Evolutionary conservation across 257 asterid genomes (phyloP), one percentile per base, ranked within the genome.

Genomic region (Capsicum chinense): DNA sequence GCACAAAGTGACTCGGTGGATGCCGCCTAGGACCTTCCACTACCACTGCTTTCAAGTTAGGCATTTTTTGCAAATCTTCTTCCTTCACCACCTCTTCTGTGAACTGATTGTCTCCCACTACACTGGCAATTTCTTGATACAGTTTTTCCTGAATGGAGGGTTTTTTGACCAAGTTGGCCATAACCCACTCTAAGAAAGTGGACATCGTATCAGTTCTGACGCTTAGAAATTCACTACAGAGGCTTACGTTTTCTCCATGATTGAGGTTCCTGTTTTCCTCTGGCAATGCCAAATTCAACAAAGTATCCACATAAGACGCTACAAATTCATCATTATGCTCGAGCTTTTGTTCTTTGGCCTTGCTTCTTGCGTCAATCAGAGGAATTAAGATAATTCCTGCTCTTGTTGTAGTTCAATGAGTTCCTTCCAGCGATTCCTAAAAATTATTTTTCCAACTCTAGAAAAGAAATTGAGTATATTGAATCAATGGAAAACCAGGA

Each of bases 391-490:
- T 63, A 63, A 0, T 63, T 10, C 70, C 26, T 21, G 67, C 35
- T 60, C 67, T n/a, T 3, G 39, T 21, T 16, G 37, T 63, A 63
- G 37, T 4, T 63, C 9, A 63, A 9, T 11, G 7, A 21, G 16
- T 63, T 63, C 70, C 70, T 63, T 63, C 70, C 70, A 63, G 8
- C 70, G 42, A 63, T 63, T 63, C 42, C 70, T 11, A 26, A 63
- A 26, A 4, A 63, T 9, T 1, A 63, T 26, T 21, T 21, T 63
- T 12, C 70, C 70, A 21, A 63, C 4, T 63, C 42, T 11, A 63
- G 70, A 42, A 63, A 63, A 63, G 15, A 63, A 3, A 63, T 10
- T 21, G 16, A 63, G 69, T 21, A 63, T 10, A 63, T 63, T 21
- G 69, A 21, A 63, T 5, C 69, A 16, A 4, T 6, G 7, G 16